These are phyloP conservation scores for Fusarium oxysporum DNA, from an alignment of 2,329 filamentous ascomycete species.

Conservation along the genomic window DNA sequence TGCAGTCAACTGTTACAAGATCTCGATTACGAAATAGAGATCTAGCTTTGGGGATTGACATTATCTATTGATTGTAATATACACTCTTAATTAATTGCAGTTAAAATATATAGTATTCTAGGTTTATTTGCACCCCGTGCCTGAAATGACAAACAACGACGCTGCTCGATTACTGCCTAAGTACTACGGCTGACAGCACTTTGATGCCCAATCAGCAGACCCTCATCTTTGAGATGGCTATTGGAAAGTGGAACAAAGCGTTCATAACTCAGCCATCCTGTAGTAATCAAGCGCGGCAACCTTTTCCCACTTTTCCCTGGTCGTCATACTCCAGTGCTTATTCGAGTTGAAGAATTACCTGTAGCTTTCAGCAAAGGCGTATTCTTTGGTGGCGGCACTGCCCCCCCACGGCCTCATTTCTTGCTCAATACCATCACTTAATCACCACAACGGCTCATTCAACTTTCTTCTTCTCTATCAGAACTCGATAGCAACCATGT, in stretches of 20 bases:
- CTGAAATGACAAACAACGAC: neutral
- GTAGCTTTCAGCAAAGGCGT: neutral
- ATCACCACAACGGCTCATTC: fast-evolving
- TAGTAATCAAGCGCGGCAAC: neutral
- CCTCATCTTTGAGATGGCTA: neutral
- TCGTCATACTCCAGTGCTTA: too few species aligned
- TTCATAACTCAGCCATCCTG: too few species aligned
- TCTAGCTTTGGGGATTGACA: too few species aligned
- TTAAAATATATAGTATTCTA: too few species aligned
- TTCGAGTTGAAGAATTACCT: too few species aligned
- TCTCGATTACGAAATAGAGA: fast-evolving
- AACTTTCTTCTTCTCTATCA: neutral
- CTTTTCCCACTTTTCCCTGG: neutral
- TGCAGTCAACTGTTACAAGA: neutral
- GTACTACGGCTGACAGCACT: neutral
- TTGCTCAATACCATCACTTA: neutral
- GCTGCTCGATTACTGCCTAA: neutral
- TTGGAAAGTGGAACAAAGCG: neutral
- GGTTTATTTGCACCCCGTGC: too few species aligned
- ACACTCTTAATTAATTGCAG: too few species aligned
- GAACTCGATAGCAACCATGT: neutral
- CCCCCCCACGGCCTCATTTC: neutral
- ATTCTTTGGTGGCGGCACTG: neutral
- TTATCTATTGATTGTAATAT: too few species aligned
- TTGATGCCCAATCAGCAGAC: neutral